A percentile compares a stretch with the other conserved stretches of the same genome.
Evolutionary conservation across 179 eudicot genomes (phyloP).

Genomic region (Sideroxylon spinosum): DNA sequence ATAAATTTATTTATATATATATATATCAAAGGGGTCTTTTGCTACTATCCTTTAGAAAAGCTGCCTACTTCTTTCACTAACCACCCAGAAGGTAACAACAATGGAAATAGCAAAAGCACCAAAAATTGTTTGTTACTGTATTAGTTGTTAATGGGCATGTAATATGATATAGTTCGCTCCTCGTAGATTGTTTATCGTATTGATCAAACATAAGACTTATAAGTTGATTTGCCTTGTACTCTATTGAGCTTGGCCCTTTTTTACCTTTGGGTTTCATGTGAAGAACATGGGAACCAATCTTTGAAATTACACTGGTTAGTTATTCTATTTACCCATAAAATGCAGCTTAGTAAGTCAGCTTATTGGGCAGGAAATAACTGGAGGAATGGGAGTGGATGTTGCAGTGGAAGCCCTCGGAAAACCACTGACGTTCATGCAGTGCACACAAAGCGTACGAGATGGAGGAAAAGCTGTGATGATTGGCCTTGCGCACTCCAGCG

Average conservation of each 20-base stretch:
- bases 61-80: no score
- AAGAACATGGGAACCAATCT: neutral
- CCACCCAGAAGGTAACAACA: no score
- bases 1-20: no score
- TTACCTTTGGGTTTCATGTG: neutral
- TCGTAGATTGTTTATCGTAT: neutral
- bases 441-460: conserved; percentile 93
- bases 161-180: neutral
- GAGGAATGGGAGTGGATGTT: conserved; percentile 89
- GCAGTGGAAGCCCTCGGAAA: conserved; percentile 94
- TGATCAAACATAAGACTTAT: neutral
- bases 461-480: conserved; percentile 99
- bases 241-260: neutral
- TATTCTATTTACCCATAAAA: neutral
- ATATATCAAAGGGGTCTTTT: no score
- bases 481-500: conserved; percentile 68
- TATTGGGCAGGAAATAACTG: conserved; percentile 72
- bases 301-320: neutral
- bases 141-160: neutral
- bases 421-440: conserved; percentile 78
- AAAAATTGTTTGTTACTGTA: neutral
- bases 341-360: neutral
- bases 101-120: no score
- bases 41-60: no score
- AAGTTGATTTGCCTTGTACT: neutral